These are phyloP conservation scores for Codiaeum variegatum DNA, from an alignment of 441 rosid genomes.

Conservation along the genomic window DNA sequence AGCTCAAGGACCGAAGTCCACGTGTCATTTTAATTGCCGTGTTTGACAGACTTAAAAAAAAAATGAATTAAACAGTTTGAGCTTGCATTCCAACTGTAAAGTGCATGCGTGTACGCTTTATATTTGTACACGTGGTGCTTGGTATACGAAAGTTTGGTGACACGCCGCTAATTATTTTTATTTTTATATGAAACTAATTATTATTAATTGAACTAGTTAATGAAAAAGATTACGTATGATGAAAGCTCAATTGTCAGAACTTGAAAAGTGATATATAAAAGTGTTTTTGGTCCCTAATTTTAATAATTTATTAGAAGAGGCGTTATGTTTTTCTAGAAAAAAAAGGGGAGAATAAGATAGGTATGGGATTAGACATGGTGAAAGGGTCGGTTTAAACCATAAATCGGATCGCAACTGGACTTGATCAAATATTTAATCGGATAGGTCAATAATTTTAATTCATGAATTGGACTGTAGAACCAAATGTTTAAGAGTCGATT, in stretches of 20 bases:
- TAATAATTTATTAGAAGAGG: neutral
- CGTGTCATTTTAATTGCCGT: conserved; percentile 13
- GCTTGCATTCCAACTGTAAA: neutral
- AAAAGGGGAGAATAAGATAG: too few species aligned
- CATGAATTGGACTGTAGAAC: too few species aligned
- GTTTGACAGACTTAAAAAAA: neutral
- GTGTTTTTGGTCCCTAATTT: neutral
- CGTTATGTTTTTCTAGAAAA: too few species aligned
- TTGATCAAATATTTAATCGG: too few species aligned
- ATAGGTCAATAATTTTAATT: too few species aligned
- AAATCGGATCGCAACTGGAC: too few species aligned
- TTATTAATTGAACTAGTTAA: too few species aligned
- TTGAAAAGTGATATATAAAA: neutral
- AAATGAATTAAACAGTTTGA: neutral
- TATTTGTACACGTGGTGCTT: neutral
- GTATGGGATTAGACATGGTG: too few species aligned
- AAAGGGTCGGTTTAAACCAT: too few species aligned
- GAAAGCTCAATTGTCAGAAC: neutral
- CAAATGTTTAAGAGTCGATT: too few species aligned
- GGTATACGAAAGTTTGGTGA: neutral
- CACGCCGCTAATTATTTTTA: neutral
- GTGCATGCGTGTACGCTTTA: neutral
- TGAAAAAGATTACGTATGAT: neutral
- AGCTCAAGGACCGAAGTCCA: neutral
- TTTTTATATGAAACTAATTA: too few species aligned